Base-by-base conservation (phyloP, 768 basidiomycete species). In the Infundibulicybe gibba region DNA sequence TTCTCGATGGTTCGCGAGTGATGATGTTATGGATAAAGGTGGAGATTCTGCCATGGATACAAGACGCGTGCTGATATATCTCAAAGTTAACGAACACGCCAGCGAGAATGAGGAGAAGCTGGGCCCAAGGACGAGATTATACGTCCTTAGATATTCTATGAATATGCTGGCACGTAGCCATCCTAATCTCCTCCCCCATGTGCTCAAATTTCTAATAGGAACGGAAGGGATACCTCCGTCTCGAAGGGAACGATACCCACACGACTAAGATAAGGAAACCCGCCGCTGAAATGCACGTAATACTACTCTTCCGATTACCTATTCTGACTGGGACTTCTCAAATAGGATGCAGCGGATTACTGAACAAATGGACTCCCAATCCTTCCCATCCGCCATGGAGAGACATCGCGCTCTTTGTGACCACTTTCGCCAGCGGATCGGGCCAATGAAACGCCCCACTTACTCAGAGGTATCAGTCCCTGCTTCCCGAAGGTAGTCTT, bases 371-470 rank as follows among this genome's bases (percentile, higher is more conserved):
- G 37, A 25, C 25, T 25, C 19, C 6, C 9, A 14, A 12, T 47
- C 20, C 33, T 14, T 16, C 2, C 8, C 25, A 25, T 38, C 42
- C 5, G 10, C 6, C 1, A 6, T 41, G 41, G 31, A 21, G 5
- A 32, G 44, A 35, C 33, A 33, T 31, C 19, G 38, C 10, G 46
- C 50, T 19, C 32, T 32, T 30, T 52, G 51, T n/a, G 48, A 52
- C 20, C 33, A 45, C 17, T 52, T 40, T 32, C 51, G 51, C 37
- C 51, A 49, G 40, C 17, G 15, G 30, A 32, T 52, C 16, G 51
- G 51, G 21, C 19, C 37, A 25, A 21, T 21, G 2, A 6, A n/a
- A 14, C 10, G 43, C 25, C 35, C 25, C 20, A 51, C 50, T 16
- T 35, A 32, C 20, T 44, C 47, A 40, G 43, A 47, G 32, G 47